These are phyloP conservation scores for Elsinoe ampelina DNA, from an alignment of 2,329 filamentous ascomycete genomes.

Conservation along the genomic window DNA sequence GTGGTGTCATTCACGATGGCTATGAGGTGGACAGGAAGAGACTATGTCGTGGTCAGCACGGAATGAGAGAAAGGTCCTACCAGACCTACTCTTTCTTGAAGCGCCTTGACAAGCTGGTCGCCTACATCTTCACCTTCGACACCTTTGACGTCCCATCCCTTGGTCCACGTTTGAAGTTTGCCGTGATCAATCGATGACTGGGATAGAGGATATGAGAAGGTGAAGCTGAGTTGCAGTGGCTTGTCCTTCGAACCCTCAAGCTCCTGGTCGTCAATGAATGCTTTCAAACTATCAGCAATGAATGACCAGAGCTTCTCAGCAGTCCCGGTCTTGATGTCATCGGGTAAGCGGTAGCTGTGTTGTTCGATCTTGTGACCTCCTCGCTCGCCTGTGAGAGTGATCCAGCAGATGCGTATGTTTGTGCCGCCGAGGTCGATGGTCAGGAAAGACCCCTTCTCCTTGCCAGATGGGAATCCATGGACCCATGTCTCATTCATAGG, in stretches of 20 bases:
- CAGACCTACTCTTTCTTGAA: slow-evolving; percentile 55
- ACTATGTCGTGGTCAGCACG: slow-evolving; percentile 37
- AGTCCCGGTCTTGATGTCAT: slow-evolving; percentile 80
- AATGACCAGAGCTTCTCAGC: slow-evolving; percentile 90
- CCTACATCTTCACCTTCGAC: slow-evolving; percentile 89
- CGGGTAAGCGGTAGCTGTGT: slow-evolving; percentile 91
- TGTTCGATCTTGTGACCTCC: slow-evolving; percentile 94
- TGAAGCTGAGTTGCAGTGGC: slow-evolving; percentile 77
- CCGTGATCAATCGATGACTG: slow-evolving; percentile 93
- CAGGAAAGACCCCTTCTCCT: slow-evolving; percentile 79
- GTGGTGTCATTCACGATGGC: slow-evolving; percentile 91
- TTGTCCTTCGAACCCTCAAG: slow-evolving; percentile 50
- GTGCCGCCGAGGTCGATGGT: slow-evolving; percentile 95
- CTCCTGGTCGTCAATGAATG: slow-evolving; percentile 85
- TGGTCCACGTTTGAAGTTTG: slow-evolving; percentile 89
- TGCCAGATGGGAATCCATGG: slow-evolving; percentile 77
- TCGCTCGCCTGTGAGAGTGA: slow-evolving; percentile 76
- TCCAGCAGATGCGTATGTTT: slow-evolving; percentile 90
- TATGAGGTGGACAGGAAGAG: slow-evolving; percentile 74
- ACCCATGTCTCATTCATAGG: slow-evolving; percentile 99
- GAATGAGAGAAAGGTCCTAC: not conserved
- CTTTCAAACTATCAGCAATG: slow-evolving; percentile 83
- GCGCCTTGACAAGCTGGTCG: slow-evolving; percentile 72
- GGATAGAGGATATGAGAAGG: slow-evolving; percentile 90
- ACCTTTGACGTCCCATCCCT: slow-evolving; percentile 88